Evolutionary conservation across 1,284 basidiomycete species (phyloP), one percentile per base, ranked within the genome.

Genomic region (Irpex sp.): DNA sequence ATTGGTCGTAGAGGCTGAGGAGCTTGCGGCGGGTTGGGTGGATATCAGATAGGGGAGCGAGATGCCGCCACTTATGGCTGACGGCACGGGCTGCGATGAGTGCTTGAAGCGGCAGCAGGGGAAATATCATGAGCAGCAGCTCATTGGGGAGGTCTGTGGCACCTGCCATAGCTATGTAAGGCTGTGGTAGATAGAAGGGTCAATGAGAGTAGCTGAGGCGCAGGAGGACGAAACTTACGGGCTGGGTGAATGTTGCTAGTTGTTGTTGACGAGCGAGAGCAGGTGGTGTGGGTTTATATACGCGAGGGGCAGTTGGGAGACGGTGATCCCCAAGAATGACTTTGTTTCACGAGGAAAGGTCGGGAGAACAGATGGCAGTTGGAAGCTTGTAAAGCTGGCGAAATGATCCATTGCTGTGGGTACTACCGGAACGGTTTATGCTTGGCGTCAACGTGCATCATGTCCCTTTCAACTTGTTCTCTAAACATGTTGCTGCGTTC

Each of bases 71-170:
- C 17, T 59, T 61, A 15, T 36, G 43, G 53, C 54, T 59, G 37
- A 61, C 60, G 39, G 54, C 57, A 19, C 63, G 60, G 5, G 61
- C 57, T 15, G 61, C 50, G 50, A 65, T 56, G 53, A 65, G 63
- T 15, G 57, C 57, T n/a, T 58, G 53, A 2, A 65, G 47, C 1
- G 60, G 57, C 19, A 65, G 58, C n/a, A 46, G 53, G n/a, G 63
- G 58, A 36, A 61, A 51, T 21, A 62, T 50, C 51, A 61, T 58
- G 51, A 65, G 60, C 51, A 62, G 54, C 8, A 65, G 63, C 61
- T 65, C 63, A 35, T 58, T 59, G 19, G 63, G 63, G 5, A 65
- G 31, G 54, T 65, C 63, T 3, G 37, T 39, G 21, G 60, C 53
- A 33, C 37, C 37, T n/a, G 63, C 53, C 63, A 64, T 64, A 49